These are phyloP conservation scores for Grosmannia serpens DNA, from an alignment of 2,329 filamentous ascomycete genomes.

Conservation along the genomic window DNA sequence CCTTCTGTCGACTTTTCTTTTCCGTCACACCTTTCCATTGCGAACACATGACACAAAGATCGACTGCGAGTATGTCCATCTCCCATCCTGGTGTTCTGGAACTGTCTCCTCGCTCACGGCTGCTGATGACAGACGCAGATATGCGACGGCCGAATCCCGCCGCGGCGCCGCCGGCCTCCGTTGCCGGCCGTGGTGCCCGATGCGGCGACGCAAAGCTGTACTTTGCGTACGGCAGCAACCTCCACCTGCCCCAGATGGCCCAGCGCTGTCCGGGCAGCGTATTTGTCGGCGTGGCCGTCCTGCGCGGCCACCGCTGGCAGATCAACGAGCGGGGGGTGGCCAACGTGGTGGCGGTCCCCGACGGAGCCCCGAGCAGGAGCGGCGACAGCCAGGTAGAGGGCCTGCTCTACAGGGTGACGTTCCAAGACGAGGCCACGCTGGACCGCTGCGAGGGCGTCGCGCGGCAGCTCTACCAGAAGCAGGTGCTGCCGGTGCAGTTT, in stretches of 20 bases:
- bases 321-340: conserved; percentile 36
- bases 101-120: too few species aligned
- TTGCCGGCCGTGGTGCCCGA: too few species aligned
- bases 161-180: too few species aligned
- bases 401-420: conserved; percentile 28
- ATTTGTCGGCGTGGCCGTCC: conserved; percentile 25
- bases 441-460: conserved; percentile 30
- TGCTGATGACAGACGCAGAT: too few species aligned
- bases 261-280: conserved; percentile 28
- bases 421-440: conserved; percentile 25
- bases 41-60: too few species aligned
- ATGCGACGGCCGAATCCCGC: too few species aligned
- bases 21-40: too few species aligned
- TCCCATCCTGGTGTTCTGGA: too few species aligned
- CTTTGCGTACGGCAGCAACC: conserved; percentile 36
- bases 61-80: too few species aligned
- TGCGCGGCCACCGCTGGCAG: conserved; percentile 30
- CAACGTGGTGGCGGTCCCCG: conserved; percentile 23
- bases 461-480: conserved; percentile 26
- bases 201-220: conserved; percentile 15
- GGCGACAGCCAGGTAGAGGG: conserved; percentile 23
- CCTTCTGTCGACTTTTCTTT: too few species aligned
- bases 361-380: conserved; percentile 11
- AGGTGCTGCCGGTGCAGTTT: conserved; percentile 21
- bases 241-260: conserved; percentile 33